A percentile compares a stretch with the other conserved stretches of the same genome.
Conservation (phyloP, 345 rosid genomes). For the Lumnitzera racemosa region DNA sequence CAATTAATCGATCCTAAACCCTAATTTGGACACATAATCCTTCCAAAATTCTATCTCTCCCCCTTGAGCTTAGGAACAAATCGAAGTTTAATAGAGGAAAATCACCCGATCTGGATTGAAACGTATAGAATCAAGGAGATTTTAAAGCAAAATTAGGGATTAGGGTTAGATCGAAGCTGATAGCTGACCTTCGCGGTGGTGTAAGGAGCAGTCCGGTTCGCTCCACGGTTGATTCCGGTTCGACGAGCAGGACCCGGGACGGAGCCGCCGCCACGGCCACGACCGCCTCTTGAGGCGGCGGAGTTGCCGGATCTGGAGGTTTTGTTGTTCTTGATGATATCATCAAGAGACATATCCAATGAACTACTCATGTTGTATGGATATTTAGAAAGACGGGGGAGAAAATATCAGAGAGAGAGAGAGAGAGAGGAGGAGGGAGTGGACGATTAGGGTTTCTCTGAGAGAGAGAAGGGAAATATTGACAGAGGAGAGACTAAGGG, state of each 20-base stretch:
- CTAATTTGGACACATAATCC: no score
- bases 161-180: constrained; percentile 9
- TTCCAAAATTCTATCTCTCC: no score
- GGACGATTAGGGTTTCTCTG: background rate
- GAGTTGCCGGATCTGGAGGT: constrained; percentile 58
- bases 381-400: background rate
- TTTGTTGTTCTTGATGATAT: constrained; percentile 75
- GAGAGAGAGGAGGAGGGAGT: background rate
- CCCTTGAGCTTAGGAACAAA: constrained; percentile 1
- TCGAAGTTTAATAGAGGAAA: constrained; percentile 5
- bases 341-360: constrained; percentile 95
- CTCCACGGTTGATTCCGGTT: constrained; percentile 38
- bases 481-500: no score
- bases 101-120: constrained; percentile 2
- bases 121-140: constrained; percentile 5
- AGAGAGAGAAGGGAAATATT: no score
- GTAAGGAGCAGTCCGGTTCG: constrained; percentile 61
- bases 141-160: background rate
- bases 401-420: background rate
- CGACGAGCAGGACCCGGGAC: constrained; percentile 55
- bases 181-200: constrained; percentile 30
- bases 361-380: constrained; percentile 58
- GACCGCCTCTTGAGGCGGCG: constrained; percentile 42
- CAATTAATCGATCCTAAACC: no score
- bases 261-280: constrained; percentile 36